A percentile compares a stretch with the other conserved stretches of the same genome.
Conservation (phyloP, 2,329 filamentous ascomycete genomes). For the Chaetomiaceae sp. region DNA sequence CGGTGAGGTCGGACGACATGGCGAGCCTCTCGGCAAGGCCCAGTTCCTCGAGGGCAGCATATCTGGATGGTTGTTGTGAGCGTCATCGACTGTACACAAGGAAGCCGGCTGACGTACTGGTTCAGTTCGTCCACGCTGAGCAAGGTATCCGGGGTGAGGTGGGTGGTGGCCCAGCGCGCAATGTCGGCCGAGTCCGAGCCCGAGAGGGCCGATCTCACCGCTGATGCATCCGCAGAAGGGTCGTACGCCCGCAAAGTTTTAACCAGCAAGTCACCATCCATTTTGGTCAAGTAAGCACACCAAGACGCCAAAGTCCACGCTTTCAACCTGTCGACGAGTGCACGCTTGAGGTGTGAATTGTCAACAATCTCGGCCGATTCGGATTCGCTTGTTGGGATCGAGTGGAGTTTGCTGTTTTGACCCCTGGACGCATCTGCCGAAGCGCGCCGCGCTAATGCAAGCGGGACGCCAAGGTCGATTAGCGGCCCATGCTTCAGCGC, state of each 20-base stretch:
- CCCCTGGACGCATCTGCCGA: conserved; percentile 6
- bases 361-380: too few species aligned
- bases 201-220: conserved; percentile 21
- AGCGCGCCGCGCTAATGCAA: conserved; percentile 4
- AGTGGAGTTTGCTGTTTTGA: neutral
- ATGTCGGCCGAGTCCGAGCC: conserved; percentile 31
- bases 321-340: too few species aligned
- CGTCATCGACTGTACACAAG: neutral
- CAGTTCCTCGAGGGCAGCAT: conserved; percentile 44
- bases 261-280: conserved; percentile 30
- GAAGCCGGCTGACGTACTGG: conserved; percentile 37
- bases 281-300: conserved; percentile 9
- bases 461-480: neutral
- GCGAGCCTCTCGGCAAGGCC: conserved; percentile 46
- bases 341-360: too few species aligned
- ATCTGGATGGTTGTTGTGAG: conserved; percentile 37
- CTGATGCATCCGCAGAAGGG: conserved; percentile 33
- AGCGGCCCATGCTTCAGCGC: conserved; percentile 6
- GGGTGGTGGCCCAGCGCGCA: conserved; percentile 45
- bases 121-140: conserved; percentile 51
- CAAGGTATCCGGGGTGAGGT: conserved; percentile 48
- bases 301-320: too few species aligned
- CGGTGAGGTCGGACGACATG: conserved; percentile 42
- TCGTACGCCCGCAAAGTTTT: conserved; percentile 32
- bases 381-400: too few species aligned